Base-by-base conservation (phyloP, 2,329 filamentous ascomycete species). In the Pseudogymnoascus sp. region DNA sequence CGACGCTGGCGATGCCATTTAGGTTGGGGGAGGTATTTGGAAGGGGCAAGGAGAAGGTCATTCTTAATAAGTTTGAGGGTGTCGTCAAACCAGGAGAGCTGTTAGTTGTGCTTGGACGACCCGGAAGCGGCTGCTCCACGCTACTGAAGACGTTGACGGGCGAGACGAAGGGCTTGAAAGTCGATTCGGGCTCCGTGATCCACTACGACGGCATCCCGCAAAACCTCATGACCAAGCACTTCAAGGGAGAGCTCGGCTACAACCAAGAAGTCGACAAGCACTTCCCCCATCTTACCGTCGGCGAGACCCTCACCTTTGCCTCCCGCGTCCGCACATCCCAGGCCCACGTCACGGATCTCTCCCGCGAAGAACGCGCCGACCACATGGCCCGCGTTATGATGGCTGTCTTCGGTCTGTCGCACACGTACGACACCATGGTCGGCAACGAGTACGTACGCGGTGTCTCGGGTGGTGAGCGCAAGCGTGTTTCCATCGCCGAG, bases 401-500 rank as follows among this genome's bases (percentile, higher is more conserved):
- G 74, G 86, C 88, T 16, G 74, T 88, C 0, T 91, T 90, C 68
- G 88, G 88, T 67, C 83, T 92, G 18, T 84, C 84, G 14, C 88
- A 91, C 69, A 89, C 87, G 0, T 80, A 87, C 69, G 81, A 86
- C 65, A 92, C 89, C 7, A 88, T 87, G 69, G 87, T 92, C 5
- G 90, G 90, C 5, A 86, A 91, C 64, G 87, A 91, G 67, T 85
- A 88, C 47, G 80, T 92, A 2, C 84, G 72, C 5, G 90, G 90
- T 50, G 82, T 90, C 0, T 87, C 83, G 1, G 88, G 87, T 21
- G 87, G 88, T 21, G 87, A 90, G 71, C 79, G 87, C 62, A 92
- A 95, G 76, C 86, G 91, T 72, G 90, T 94, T 6, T 89, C 86
- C 47, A 91, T 94, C 64, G 89, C 88, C 0, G 90, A 94, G 73